Base-by-base conservation (phyloP, 1,284 basidiomycete genomes). In the Moesziomyces antarcticus region DNA sequence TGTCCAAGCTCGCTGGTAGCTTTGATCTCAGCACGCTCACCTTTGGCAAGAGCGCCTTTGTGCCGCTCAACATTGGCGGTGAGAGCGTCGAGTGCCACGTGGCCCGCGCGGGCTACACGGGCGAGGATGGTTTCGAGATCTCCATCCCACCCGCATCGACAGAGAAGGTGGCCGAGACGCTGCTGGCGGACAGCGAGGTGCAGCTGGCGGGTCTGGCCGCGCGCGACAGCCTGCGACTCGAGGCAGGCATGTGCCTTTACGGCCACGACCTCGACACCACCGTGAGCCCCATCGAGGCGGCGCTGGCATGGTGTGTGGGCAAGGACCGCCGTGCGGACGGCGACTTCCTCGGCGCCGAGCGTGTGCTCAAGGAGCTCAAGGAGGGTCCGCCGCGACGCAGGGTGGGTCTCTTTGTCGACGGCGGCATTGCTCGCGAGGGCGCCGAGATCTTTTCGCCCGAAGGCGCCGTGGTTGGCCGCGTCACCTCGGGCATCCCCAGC, bases 201-300 rank as follows among this genome's bases (percentile, higher is more conserved):
- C 90, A 93, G 84, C 88, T 97, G 6, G 91, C 93, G 0, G 96
- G 97, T 18, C 89, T 99, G 5, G 96, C 93, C 21, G 93, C 95
- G 11, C 89, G 97, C 46, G 97, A 99, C 85, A 94, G 92, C 77
- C 86, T 99, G 20, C 89, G 96, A 37, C 87, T 99, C 41, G 96
- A 99, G 85, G 96, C 96, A 0, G 96, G 96, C n/a, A 91, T 99
- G 90, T 99, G 96, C 85, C 87, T 99, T 45, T 97, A 98, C 83
- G 96, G 96, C 0, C 91, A 94, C 81, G 96, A 99, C 82, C 97
- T 80, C 20, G 91, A 97, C 84, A 94, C 97, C 85, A 88, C 86
- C 44, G 92, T 92, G 5, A 90, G 89, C 1, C 93, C 94, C 0
- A 89, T 98, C 18, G 96, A 85, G 49, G 97, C 93, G 5, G 94